These are phyloP conservation scores for Fulvia fulva DNA, from an alignment of 2,329 filamentous ascomycete genomes.

Conservation along the genomic window DNA sequence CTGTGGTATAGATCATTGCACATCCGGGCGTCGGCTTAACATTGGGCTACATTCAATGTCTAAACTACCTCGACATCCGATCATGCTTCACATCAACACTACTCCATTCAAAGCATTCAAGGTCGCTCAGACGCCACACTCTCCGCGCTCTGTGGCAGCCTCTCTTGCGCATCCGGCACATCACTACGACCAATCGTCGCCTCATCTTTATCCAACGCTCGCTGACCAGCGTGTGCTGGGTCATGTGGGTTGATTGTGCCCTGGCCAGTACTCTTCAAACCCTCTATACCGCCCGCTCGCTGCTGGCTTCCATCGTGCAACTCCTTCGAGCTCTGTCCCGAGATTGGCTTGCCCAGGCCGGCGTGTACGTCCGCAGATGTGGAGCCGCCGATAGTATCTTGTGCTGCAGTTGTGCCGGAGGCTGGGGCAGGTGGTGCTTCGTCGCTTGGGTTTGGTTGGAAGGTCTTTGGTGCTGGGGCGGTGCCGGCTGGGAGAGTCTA, in stretches of 20 bases:
- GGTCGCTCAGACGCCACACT: constrained; percentile 26
- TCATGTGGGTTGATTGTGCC: constrained; percentile 29
- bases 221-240: constrained; percentile 35
- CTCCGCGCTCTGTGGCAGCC: constrained; percentile 31
- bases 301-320: constrained; percentile 45
- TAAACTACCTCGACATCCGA: too few species aligned
- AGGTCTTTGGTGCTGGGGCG: constrained; percentile 51
- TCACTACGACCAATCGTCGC: constrained; percentile 34
- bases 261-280: constrained; percentile 36
- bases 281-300: constrained; percentile 45
- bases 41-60: too few species aligned
- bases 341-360: constrained; percentile 50
- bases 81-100: neutral
- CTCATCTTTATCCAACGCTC: constrained; percentile 37
- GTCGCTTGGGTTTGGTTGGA: constrained; percentile 41
- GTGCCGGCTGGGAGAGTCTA: constrained; percentile 56
- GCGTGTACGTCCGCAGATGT: constrained; percentile 53
- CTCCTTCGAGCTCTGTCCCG: constrained; percentile 49
- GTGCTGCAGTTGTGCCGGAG: constrained; percentile 42
- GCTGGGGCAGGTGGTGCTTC: constrained; percentile 37
- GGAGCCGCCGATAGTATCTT: constrained; percentile 48
- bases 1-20: too few species aligned
- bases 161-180: constrained; percentile 34
- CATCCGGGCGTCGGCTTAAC: neutral
- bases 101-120: neutral